Evolutionary conservation across 2,329 filamentous ascomycete genomes (phyloP), one percentile per base, ranked within the genome.

Genomic region (Neofusicoccum ribis): DNA sequence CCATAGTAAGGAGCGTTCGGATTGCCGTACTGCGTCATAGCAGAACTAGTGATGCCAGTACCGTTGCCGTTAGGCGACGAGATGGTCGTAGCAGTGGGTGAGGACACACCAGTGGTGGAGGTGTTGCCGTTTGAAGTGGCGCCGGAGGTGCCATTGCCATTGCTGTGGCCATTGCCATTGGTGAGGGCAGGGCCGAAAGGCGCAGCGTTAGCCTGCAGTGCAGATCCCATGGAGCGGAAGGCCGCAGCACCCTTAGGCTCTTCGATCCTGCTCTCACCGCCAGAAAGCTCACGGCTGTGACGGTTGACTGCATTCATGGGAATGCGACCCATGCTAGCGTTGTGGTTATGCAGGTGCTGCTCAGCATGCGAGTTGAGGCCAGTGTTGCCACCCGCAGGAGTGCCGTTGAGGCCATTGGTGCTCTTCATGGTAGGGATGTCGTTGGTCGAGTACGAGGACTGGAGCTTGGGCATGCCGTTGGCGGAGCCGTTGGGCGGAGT

Each of bases 371-470:
- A 91, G 61, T 74, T 76, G 67, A 77, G 74, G 50, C 68, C 70
- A 54, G 63, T 49, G 36, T 34, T 61, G 51, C 50, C 46, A 12
- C 43, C 44, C 36, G 71, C 68, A 60, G 73, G 74, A 41, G 67
- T 60, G 41, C 73, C 71, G 54, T 84, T 80, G 58, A 82, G 77
- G 54, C 80, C 83, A 63, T 85, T 84, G 63, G 85, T 82, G 69
- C 84, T 89, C 85, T 95, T 96, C 73, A 93, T 83, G 7, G 93
- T 96, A 4, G 93, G 91, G 20, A 97, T 84, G 73, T 98, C 93
- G 77, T 91, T 95, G 63, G 92, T 88, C 9, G 95, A 97, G 80
- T 91, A 97, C 0, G 94, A 97, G 50, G 91, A 89, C 78, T 93
- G 91, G 65, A 97, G 79, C 81, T 91, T 92, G 36, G 89, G 90